Conservation (phyloP, 2,329 filamentous ascomycete species). For the Sphaerulina vaccinii region DNA sequence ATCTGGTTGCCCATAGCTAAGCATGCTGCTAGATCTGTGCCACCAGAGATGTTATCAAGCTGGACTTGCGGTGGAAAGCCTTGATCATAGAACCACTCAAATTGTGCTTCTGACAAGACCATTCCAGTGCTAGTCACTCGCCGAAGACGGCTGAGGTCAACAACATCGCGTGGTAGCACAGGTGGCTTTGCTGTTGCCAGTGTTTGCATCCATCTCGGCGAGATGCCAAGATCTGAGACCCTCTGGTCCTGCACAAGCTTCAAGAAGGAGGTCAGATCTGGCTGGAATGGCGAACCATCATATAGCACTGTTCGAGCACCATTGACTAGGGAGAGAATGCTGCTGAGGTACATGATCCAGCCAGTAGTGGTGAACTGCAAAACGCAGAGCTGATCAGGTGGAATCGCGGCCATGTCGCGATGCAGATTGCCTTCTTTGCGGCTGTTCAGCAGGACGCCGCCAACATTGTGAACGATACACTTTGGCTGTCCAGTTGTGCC, state of each 20-base stretch:
- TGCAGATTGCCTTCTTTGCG: slow-evolving; percentile 63
- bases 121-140: slow-evolving; percentile 73
- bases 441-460: slow-evolving; percentile 60
- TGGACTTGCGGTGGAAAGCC: slow-evolving; percentile 68
- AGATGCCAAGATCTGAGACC: slow-evolving; percentile 72
- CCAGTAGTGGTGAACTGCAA: slow-evolving; percentile 67
- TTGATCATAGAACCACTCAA: slow-evolving; percentile 75
- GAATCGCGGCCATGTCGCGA: slow-evolving; percentile 42
- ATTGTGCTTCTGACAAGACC: slow-evolving; percentile 73
- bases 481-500: slow-evolving; percentile 83
- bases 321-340: slow-evolving; percentile 57
- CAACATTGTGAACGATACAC: slow-evolving; percentile 77
- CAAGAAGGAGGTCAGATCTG: slow-evolving; percentile 63
- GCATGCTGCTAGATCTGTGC: slow-evolving; percentile 72
- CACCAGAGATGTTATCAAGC: slow-evolving; percentile 71
- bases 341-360: slow-evolving; percentile 84
- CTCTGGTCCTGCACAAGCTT: slow-evolving; percentile 61
- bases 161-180: slow-evolving; percentile 57
- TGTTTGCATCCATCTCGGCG: slow-evolving; percentile 74
- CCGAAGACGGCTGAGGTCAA: slow-evolving; percentile 61
- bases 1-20: slow-evolving; percentile 66
- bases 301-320: slow-evolving; percentile 70
- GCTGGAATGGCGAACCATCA: slow-evolving; percentile 77
- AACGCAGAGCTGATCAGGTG: slow-evolving; percentile 39
- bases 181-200: slow-evolving; percentile 62